Conservation (phyloP, 148 eudicot genomes). For the Fagopyrum esculentum region DNA sequence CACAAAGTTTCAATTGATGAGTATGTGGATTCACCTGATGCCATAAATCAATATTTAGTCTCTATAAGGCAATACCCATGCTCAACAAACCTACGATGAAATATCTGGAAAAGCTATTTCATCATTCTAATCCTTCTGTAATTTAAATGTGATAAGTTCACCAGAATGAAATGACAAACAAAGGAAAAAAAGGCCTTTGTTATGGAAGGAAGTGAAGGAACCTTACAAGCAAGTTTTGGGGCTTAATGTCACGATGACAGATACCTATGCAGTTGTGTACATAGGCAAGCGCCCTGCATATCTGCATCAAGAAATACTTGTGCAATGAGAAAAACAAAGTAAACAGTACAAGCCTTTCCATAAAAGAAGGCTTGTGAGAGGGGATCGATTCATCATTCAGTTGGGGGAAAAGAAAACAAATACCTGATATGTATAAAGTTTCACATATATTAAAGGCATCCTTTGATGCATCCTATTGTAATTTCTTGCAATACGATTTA, state of each 20-base stretch:
- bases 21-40: constrained; percentile 96
- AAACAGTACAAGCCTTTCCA: too few relatives aligned
- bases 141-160: not conserved
- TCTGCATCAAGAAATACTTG: constrained; percentile 33
- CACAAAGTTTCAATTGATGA: constrained; percentile 95
- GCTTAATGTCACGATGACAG: constrained; percentile 96
- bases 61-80: not conserved
- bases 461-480: constrained; percentile 88
- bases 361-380: not conserved
- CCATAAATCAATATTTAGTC: constrained; percentile 9
- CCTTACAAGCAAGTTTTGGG: constrained; percentile 76
- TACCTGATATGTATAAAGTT: constrained; percentile 95
- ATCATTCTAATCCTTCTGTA: not conserved
- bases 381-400: not conserved
- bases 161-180: not conserved
- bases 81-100: not conserved
- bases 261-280: constrained; percentile 83
- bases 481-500: constrained; percentile 84
- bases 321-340: not conserved
- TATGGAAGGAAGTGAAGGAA: too few relatives aligned
- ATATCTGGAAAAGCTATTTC: not conserved
- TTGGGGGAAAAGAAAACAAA: not conserved
- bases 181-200: not conserved
- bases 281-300: constrained; percentile 89
- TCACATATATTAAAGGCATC: constrained; percentile 88